Base-by-base conservation (phyloP, 176 grass and related monocot genomes). In the Oryza brachyantha region DNA sequence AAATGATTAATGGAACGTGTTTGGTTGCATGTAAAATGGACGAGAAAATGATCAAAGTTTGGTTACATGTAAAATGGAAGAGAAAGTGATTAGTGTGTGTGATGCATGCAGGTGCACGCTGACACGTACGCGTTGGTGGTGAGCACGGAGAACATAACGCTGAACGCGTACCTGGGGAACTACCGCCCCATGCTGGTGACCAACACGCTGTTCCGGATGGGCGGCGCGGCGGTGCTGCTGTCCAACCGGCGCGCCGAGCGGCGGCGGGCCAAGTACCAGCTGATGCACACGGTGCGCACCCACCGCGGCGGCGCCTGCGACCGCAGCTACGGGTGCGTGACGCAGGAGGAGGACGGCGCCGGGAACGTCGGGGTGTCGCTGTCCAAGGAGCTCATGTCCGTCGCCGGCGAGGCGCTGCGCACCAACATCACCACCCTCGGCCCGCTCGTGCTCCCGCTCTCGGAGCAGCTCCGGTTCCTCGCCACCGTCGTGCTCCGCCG, bases 131-230 rank as follows among this genome's bases (percentile, higher is more conserved):
- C 81, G 66, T 54, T 91, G 81, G 89, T 91, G 81, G 89, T 91
- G 69, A 87, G 84, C 81, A 87, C 89, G 29, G 89, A 91, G 72
- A 91, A 91, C 76, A 84, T 91, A 64, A 91, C 89, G 3, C 84
- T 84, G 0, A 91, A 91, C 81, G 84, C 46, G 0, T 91, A 91
- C 81, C 60, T 87, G 0, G 89, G 89, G 57, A 87, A 84, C 76
- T 59, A 87, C 71, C 89, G 89, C 0, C 61, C 89, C 4, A 91
- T 91, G 84, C 88, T 91, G 10, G 68, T 88, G n/a, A 75, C 61
- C 28, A 88, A 88, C 81, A 40, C 74, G 43, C 75, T 88, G 12
- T 88, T 88, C 75, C 86, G 86, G 11, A 13, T 88, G 80, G 86
- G 86, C 68, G 86, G 81, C 61, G 68, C 86, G 0, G 86, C 86